phyloP scores from a whole-genome alignment of 306 rosid species.

The Luffa acutangula region DNA sequence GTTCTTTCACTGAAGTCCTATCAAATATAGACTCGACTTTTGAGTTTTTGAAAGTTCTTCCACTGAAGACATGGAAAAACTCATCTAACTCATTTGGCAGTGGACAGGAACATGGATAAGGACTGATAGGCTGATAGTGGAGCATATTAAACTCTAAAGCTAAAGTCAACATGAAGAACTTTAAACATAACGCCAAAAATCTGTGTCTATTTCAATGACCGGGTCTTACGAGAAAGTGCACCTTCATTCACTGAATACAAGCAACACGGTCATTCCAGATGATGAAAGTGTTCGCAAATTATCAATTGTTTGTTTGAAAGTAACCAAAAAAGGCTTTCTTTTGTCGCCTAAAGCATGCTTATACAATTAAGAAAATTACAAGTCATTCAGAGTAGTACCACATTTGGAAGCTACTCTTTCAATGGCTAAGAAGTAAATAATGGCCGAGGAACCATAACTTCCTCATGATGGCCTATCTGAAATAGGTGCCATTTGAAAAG shows the following conservation, averaged over 20 bases:
- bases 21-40: neutral
- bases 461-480: neutral
- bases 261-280: neutral
- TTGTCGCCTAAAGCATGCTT: neutral
- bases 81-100: neutral
- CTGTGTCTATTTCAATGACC: neutral
- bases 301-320: neutral
- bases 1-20: neutral
- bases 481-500: neutral
- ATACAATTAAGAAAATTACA: neutral
- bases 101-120: neutral
- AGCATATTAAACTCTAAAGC: neutral
- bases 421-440: neutral
- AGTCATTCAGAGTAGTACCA: neutral
- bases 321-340: neutral
- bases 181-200: neutral
- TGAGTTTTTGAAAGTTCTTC: neutral
- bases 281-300: neutral
- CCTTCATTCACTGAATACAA: neutral
- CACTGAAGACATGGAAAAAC: neutral
- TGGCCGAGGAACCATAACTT: neutral
- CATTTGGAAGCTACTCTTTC: constrained; percentile 4
- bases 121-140: neutral
- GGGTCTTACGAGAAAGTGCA: neutral
- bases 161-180: neutral